Base-by-base conservation (phyloP, 176 grass and related monocot genomes). In the Lolium rigidum region DNA sequence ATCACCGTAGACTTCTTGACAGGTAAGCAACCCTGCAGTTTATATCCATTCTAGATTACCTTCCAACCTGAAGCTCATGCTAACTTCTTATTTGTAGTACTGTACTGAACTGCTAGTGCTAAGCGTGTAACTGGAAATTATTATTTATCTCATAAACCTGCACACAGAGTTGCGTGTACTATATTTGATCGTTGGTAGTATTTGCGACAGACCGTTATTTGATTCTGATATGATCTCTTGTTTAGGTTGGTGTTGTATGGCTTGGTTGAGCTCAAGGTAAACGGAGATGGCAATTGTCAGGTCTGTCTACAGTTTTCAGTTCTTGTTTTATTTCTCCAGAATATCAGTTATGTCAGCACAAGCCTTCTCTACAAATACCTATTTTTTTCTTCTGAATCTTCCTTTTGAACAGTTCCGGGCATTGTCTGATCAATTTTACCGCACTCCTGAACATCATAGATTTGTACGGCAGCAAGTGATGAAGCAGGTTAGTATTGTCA, bases 211-310 rank as follows among this genome's bases (percentile, higher is more conserved):
- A 69, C 28, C 38, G 18, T 13, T 15, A 41, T 83, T 54, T 88
- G 55, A 65, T 28, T 77, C 20, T 0, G 12, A 79, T 89, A 57
- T 79, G 37, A 50, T 76, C 51, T 48, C 3, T 73, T 82, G 9
- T 80, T 38, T 83, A 94, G 96, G 89, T 89, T 98, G 81, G 82
- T 72, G 21, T 79, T 98, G 65, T 98, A 98, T 5, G 96, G 90
- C 71, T 74, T 98, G 75, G 86, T 88, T 77, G 91, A 95, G 66
- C 91, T 95, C 43, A 95, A 98, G 90, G 88, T 95, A 88, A 85
- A 94, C 35, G 96, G 96, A 66, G 96, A 98, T 77, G 95, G 95
- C 48, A 98, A 98, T 82, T 98, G 93, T 82, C 96, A 98, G 96
- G 96, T 98, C 25, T 48, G 8, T 49, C 66, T 68, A 76, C 12